Percentiles rank a stretch among this genome's conserved stretches.
Evolutionary conservation across 176 grass and related monocot species (phyloP).

Genomic region (Carex pumila): DNA sequence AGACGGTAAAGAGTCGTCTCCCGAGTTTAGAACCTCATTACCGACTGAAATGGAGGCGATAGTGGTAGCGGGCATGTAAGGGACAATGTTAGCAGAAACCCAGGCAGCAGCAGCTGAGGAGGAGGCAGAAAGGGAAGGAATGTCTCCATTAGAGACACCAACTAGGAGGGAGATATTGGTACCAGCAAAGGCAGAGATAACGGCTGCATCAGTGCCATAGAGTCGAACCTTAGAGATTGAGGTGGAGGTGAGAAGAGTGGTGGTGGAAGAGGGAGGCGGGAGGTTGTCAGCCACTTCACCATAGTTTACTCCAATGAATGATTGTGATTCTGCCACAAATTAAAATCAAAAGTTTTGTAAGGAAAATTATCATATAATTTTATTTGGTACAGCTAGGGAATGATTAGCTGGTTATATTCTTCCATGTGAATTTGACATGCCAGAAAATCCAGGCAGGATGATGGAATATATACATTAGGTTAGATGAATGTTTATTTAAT

Average conservation of each 20-base stretch:
- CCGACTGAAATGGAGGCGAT: conserved; percentile 57
- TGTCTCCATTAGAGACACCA: conserved; percentile 77
- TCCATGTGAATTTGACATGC: no score
- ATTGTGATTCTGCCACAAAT: conserved; percentile 41
- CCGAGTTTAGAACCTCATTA: conserved; percentile 77
- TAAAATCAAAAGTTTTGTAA: background rate
- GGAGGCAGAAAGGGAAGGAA: conserved; percentile 55
- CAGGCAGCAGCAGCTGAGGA: conserved; percentile 48
- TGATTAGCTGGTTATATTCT: background rate
- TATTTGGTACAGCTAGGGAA: background rate
- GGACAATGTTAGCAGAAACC: conserved; percentile 65
- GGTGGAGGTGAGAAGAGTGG: conserved; percentile 56
- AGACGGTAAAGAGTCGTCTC: conserved; percentile 31
- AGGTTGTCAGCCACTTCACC: conserved; percentile 86
- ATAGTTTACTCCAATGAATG: conserved; percentile 92
- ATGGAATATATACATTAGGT: no score
- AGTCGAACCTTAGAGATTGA: conserved; percentile 86
- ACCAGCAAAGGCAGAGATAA: conserved; percentile 67
- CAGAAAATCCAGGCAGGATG: no score
- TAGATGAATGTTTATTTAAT: no score
- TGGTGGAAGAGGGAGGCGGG: conserved; percentile 53
- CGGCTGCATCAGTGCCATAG: conserved; percentile 50
- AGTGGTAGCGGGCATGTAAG: conserved; percentile 27
- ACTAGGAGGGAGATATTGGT: conserved; percentile 66
- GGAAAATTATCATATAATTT: no score